Percentiles rank a stretch among this genome's conserved stretches.
phyloP scores from a whole-genome alignment of 352 stramenopile genomes.

The Discostella stelligera region DNA sequence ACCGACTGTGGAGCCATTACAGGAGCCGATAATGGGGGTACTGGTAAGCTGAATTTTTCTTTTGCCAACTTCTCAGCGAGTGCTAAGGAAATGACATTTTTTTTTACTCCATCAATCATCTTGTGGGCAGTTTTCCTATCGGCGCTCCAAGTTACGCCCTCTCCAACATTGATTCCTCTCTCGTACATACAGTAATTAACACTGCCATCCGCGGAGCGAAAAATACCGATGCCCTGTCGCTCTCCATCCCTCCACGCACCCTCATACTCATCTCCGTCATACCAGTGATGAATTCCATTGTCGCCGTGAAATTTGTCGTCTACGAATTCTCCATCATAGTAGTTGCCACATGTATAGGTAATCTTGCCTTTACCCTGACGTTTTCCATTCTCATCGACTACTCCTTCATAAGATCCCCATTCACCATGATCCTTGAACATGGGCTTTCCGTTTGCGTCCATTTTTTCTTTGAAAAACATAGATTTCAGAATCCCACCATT shows the following conservation, averaged over 20 bases:
- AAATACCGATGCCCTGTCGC: slow-evolving; percentile 36
- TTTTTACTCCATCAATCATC: slow-evolving; percentile 25
- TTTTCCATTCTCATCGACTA: slow-evolving; percentile 29
- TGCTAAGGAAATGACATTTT: slow-evolving; percentile 10
- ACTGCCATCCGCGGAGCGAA: slow-evolving; percentile 17
- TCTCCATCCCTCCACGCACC: slow-evolving; percentile 40
- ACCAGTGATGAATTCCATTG: slow-evolving; percentile 29
- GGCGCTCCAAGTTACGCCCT: slow-evolving; percentile 34
- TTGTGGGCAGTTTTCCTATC: slow-evolving; percentile 25
- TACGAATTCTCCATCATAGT: slow-evolving; percentile 36
- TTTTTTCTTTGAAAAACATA: slow-evolving; percentile 21
- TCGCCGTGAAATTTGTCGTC: slow-evolving; percentile 42
- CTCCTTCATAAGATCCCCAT: slow-evolving; percentile 33
- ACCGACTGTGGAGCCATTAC: not conserved
- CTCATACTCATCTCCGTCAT: slow-evolving; percentile 44
- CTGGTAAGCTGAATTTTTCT: slow-evolving; percentile 33
- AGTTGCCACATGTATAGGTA: slow-evolving; percentile 28
- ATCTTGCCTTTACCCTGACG: slow-evolving; percentile 35
- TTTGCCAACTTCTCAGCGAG: slow-evolving; percentile 16
- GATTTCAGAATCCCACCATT: slow-evolving; percentile 5
- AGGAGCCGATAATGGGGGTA: slow-evolving; percentile 5
- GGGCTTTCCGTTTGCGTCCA: slow-evolving; percentile 15
- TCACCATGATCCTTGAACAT: slow-evolving; percentile 35
- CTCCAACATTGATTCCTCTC: slow-evolving; percentile 12
- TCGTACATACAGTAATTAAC: slow-evolving; percentile 33